phyloP scores from a whole-genome alignment of 2,329 filamentous ascomycete genomes.

The Penicillium sp. region DNA sequence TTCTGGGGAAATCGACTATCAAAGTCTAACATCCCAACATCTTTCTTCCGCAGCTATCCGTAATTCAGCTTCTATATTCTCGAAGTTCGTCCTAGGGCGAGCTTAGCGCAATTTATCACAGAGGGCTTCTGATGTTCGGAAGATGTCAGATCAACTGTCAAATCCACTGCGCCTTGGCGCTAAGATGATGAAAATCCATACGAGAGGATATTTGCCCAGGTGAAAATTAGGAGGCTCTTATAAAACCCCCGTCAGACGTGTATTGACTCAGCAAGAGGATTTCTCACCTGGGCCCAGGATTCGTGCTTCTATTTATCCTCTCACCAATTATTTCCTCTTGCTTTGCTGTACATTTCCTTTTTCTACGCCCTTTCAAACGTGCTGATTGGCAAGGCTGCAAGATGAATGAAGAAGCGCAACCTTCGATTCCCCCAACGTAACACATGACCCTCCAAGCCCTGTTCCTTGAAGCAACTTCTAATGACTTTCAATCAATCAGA shows the following conservation, averaged over 20 bases:
- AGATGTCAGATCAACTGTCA: not conserved
- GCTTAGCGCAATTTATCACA: not conserved
- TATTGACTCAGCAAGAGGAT: not conserved
- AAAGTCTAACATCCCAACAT: too few relatives aligned
- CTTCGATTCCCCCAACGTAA: not conserved
- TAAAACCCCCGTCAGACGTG: not conserved
- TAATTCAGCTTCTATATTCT: not conserved
- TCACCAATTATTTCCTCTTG: not conserved
- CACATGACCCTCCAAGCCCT: not conserved
- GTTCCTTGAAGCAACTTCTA: not conserved
- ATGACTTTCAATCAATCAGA: not conserved
- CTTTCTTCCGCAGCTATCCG: not conserved
- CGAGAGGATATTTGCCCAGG: not conserved
- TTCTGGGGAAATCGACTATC: not conserved
- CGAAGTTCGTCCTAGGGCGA: not conserved
- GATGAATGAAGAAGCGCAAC: not conserved
- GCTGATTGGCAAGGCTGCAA: not conserved
- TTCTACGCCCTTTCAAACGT: not conserved
- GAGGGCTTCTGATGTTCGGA: not conserved
- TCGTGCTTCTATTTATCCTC: not conserved
- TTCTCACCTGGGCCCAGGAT: not conserved
- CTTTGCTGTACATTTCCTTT: not conserved
- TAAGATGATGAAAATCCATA: not conserved
- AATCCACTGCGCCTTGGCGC: not conserved
- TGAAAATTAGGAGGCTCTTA: not conserved